Percentiles rank a stretch among this genome's conserved stretches.
Conservation (phyloP, 768 basidiomycete genomes). For the Psilocybe cubensis region DNA sequence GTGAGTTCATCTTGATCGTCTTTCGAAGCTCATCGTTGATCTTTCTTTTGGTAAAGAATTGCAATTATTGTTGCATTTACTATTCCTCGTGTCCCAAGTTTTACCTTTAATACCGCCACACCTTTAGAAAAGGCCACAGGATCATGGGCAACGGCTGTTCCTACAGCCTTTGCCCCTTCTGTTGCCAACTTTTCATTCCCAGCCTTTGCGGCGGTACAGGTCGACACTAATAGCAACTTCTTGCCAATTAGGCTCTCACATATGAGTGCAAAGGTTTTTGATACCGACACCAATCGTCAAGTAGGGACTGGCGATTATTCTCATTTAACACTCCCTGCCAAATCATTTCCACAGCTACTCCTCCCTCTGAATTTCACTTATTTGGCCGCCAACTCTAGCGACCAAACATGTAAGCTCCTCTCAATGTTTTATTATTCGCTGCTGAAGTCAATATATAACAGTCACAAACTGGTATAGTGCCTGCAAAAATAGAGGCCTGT, state of each 20-base stretch:
- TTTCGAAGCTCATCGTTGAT: conserved; percentile 11
- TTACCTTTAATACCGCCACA: conserved; percentile 58
- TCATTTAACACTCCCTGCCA: conserved; percentile 64
- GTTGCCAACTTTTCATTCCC: conserved; percentile 94
- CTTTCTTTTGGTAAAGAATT: conserved; percentile 40
- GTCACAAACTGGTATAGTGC: conserved; percentile 79
- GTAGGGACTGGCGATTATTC: conserved; percentile 73
- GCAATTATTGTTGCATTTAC: conserved; percentile 77
- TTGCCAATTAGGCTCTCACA: conserved; percentile 76
- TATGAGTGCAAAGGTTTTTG: conserved; percentile 70
- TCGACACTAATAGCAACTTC: conserved; percentile 76
- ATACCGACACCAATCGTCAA: conserved; percentile 62
- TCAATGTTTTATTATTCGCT: conserved; percentile 2
- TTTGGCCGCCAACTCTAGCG: conserved; percentile 74
- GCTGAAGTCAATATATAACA: conserved; percentile 27
- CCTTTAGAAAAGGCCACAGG: conserved; percentile 69
- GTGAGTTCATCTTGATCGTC: conserved; percentile 39
- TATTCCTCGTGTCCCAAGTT: conserved; percentile 80
- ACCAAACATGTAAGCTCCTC: conserved; percentile 72
- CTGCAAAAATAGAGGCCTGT: conserved; percentile 65
- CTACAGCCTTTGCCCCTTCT: conserved; percentile 66
- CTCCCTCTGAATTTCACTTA: conserved; percentile 89
- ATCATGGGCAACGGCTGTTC: conserved; percentile 56
- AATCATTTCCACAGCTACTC: conserved; percentile 61
- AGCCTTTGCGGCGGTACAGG: conserved; percentile 71